Evolutionary conservation across 495 filamentous ascomycete genomes (phyloP).

Genomic region (Daldinia grandis): DNA sequence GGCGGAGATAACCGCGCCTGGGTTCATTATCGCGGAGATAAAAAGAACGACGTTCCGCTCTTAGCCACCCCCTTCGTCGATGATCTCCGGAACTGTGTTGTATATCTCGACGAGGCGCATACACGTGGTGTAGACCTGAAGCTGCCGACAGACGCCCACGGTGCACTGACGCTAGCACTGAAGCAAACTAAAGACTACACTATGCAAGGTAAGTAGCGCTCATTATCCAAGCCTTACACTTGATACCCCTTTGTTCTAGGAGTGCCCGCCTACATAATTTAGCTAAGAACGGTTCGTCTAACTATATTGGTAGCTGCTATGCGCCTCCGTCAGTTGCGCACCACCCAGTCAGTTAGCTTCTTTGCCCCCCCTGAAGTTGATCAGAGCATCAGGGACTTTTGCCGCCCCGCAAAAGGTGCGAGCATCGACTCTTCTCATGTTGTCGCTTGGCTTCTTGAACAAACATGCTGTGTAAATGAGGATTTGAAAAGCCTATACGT

Average conservation of each 20-base stretch:
- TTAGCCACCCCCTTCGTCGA: conserved; percentile 55
- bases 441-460: conserved; percentile 67
- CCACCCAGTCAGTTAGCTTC: conserved; percentile 49
- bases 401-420: not conserved
- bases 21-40: conserved; percentile 52
- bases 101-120: conserved; percentile 50
- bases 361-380: conserved; percentile 55
- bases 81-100: conserved; percentile 53
- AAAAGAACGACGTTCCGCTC: conserved; percentile 44
- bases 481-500: conserved; percentile 64
- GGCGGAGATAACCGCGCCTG: conserved; percentile 53
- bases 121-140: conserved; percentile 62
- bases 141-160: conserved; percentile 51
- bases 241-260: not conserved
- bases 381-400: conserved; percentile 55
- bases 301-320: conserved; percentile 49
- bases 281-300: conserved; percentile 3
- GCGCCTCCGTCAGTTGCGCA: conserved; percentile 52
- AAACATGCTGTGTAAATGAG: conserved; percentile 65
- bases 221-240: not conserved
- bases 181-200: conserved; percentile 59
- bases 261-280: too few relatives aligned
- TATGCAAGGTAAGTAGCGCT: conserved; percentile 51
- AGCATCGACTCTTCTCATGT: conserved; percentile 37
- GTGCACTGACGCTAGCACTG: conserved; percentile 58